Conservation (phyloP, 805 yeast species). For the Blastobotrys chiropterorum region DNA sequence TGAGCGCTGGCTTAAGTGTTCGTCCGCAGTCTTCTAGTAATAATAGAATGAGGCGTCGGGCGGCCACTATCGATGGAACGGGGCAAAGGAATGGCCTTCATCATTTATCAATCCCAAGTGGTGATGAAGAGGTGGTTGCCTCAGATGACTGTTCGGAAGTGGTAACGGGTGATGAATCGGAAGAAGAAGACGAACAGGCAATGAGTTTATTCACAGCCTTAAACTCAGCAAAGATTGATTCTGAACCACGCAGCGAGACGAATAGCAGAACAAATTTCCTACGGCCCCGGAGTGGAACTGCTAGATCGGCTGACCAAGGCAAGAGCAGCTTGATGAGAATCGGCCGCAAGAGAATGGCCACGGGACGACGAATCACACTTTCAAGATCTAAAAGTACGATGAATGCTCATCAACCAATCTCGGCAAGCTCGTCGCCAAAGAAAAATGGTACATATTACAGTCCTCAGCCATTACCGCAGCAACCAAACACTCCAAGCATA, state of each 20-base stretch:
- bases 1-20: neutral
- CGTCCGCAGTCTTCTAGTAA: neutral
- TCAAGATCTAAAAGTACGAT: slow-evolving; percentile 2
- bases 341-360: slow-evolving; percentile 16
- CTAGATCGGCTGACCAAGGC: slow-evolving; percentile 11
- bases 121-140: slow-evolving; percentile 4
- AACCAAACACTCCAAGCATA: slow-evolving; percentile 11
- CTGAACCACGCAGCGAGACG: neutral
- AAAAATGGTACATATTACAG: slow-evolving; percentile 1
- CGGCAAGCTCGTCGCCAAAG: slow-evolving; percentile 4
- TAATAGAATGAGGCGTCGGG: slow-evolving; percentile 10
- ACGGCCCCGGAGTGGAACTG: slow-evolving; percentile 22
- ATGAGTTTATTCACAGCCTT: slow-evolving; percentile 20
- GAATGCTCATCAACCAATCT: neutral
- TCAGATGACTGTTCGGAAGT: slow-evolving; percentile 6
- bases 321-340: slow-evolving; percentile 14
- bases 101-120: neutral
- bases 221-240: slow-evolving; percentile 9
- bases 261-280: slow-evolving; percentile 7
- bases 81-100: slow-evolving; percentile 1
- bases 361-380: neutral
- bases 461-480: slow-evolving; percentile 4
- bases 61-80: slow-evolving; percentile 14
- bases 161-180: slow-evolving; percentile 5
- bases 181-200: slow-evolving; percentile 22